A percentile compares a stretch with the other conserved stretches of the same genome.
phyloP scores from a whole-genome alignment of 176 grass and related monocot genomes.

The Triticum dicoccoides region DNA sequence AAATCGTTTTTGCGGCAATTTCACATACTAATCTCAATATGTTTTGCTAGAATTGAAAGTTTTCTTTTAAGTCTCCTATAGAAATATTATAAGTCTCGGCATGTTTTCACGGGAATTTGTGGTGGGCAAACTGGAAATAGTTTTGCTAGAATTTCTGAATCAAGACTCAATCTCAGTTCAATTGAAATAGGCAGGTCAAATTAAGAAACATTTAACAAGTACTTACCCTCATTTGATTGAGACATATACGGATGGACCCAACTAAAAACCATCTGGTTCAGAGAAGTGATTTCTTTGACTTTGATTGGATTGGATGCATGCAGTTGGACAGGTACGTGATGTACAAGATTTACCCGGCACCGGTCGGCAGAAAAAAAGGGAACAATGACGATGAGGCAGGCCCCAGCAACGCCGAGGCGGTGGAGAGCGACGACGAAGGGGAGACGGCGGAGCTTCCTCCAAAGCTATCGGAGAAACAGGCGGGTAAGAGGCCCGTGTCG shows the following conservation, averaged over 20 bases:
- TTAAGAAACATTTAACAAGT: neutral
- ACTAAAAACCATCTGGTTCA: no score
- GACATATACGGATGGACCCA: no score
- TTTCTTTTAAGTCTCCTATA: no score
- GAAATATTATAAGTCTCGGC: no score
- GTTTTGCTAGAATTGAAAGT: no score
- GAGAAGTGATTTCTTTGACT: neutral
- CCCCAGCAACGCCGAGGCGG: neutral
- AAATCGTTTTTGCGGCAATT: no score
- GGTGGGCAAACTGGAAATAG: no score
- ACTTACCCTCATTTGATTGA: neutral
- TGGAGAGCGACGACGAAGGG: neutral
- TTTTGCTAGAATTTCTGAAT: no score
- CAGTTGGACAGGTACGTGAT: slow-evolving; percentile 27
- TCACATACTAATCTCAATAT: no score
- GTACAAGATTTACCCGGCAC: slow-evolving; percentile 23
- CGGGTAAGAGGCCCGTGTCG: neutral
- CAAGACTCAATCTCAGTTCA: no score
- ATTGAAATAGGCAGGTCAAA: no score
- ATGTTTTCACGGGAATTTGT: no score
- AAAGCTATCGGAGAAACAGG: neutral
- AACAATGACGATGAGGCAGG: neutral
- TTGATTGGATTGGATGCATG: neutral
- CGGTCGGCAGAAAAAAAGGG: neutral
- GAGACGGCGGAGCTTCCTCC: neutral